phyloP scores from a whole-genome alignment of 225 moss, liverwort and hornwort species.

The Ulota crispa region DNA sequence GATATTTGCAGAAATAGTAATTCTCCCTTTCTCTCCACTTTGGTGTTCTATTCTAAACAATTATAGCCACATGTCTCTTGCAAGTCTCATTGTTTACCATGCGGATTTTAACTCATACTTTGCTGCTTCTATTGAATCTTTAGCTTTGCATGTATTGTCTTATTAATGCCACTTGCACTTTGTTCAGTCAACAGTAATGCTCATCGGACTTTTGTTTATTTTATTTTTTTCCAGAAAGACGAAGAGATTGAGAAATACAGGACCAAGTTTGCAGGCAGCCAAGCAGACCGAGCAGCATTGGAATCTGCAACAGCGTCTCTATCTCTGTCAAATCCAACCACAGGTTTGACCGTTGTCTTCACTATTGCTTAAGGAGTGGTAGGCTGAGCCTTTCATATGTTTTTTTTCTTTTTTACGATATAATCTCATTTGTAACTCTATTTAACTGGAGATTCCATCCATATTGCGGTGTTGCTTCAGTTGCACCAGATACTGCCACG shows the following conservation, averaged over 20 bases:
- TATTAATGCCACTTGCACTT: not conserved
- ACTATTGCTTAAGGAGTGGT: not conserved
- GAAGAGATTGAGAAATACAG: constrained; percentile 78
- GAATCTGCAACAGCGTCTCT: constrained; percentile 43
- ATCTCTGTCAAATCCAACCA: constrained; percentile 33
- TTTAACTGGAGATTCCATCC: not conserved
- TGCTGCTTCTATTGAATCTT: not conserved
- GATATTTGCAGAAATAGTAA: constrained; percentile 85
- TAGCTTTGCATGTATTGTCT: not conserved
- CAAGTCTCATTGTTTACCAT: not conserved
- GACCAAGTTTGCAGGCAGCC: constrained; percentile 81
- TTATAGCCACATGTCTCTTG: not conserved
- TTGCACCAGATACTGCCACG: constrained; percentile 40
- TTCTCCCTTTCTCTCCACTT: not conserved
- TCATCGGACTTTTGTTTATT: not conserved
- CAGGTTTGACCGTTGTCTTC: constrained; percentile 12
- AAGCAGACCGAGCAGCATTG: constrained; percentile 80
- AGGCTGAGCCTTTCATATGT: not conserved
- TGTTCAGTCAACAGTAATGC: not conserved
- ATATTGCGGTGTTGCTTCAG: constrained; percentile 14
- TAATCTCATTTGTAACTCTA: not conserved
- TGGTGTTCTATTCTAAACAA: not conserved
- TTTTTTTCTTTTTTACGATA: not conserved
- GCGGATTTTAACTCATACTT: not conserved
- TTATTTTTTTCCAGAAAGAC: constrained; percentile 53